These are phyloP conservation scores for Phytophthora sp. DNA, from an alignment of 352 stramenopile genomes.

Conservation along the genomic window DNA sequence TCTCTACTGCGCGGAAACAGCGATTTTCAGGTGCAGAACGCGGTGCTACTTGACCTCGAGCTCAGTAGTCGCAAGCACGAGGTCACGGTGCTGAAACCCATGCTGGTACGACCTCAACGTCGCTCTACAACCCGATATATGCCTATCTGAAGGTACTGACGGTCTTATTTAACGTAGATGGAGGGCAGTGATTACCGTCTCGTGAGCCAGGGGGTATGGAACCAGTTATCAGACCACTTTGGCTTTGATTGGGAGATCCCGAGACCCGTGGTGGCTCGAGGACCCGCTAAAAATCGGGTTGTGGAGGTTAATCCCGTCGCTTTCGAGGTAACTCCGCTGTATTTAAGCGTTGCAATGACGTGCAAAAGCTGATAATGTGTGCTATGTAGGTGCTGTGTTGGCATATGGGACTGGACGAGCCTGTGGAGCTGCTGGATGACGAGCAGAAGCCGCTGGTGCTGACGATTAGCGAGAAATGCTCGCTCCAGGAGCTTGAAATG, in stretches of 20 bases:
- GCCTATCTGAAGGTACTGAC: not conserved
- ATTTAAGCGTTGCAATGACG: not conserved
- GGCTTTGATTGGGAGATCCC: constrained; percentile 78
- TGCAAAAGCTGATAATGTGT: not conserved
- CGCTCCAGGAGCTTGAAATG: constrained; percentile 49
- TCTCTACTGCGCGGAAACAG: constrained; percentile 12
- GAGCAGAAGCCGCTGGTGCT: constrained; percentile 54
- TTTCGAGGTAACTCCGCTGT: constrained; percentile 57
- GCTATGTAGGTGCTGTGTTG: constrained; percentile 36
- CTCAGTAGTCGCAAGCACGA: constrained; percentile 49
- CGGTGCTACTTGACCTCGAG: constrained; percentile 52
- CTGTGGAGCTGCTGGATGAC: constrained; percentile 37
- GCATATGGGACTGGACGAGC: constrained; percentile 28
- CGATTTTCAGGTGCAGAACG: constrained; percentile 46
- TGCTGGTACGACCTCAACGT: constrained; percentile 43
- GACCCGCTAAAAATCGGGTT: constrained; percentile 41
- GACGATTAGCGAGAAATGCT: constrained; percentile 41
- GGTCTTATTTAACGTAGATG: constrained; percentile 37
- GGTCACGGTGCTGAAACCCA: constrained; percentile 60
- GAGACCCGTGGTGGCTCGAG: constrained; percentile 58
- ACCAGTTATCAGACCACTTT: constrained; percentile 62
- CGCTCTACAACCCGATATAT: constrained; percentile 12
- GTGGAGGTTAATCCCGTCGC: constrained; percentile 77
- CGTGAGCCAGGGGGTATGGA: constrained; percentile 78
- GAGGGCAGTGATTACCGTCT: constrained; percentile 69